Evolutionary conservation across 2,329 filamentous ascomycete genomes (phyloP), one percentile per base, ranked within the genome.

Genomic region (Arthrobotrys iridis): DNA sequence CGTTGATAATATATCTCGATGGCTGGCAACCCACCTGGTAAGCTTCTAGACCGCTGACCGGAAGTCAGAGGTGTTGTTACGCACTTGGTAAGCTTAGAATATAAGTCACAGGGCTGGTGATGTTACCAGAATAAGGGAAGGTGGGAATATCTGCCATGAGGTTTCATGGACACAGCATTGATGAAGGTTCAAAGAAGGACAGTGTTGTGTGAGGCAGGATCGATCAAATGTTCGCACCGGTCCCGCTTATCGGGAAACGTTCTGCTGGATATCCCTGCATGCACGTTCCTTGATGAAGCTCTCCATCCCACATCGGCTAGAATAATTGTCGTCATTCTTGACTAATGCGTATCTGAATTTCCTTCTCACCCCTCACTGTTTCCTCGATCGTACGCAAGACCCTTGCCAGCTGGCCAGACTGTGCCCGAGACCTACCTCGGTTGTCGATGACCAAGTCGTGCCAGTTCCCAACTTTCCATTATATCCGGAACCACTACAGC

Each of bases 281-380:
- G 64, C 64, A 68, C 43, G 50, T 67, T 67, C 35, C 64, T 26
- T 50, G 59, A 45, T 35, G 59, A 63, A 63, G 59, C 40, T 24
- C 33, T 46, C 48, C 55, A 70, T 60, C 55, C 35, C 65, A 70
- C 55, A 60, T 70, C 45, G 65, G 33, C 24, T 60, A 45, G 57
- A 64, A 70, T 70, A 70, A 43, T 70, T 70, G 65, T 70, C 65
- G 65, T 70, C 65, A 70, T 70, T 70, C 65, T 70, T 70, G 65
- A 60, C 55, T 70, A 60, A 70, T 70, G 63, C 24, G 33, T 35
- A 43, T 50, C 26, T 45, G 35, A 59, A 59, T 41, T 41, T 43
- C 55, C 24, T 59, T 57, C n/a, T 62, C 55, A 70, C 65, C 65
- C 55, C 55, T 62, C 55, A 55, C 57, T 40, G 22, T n/a, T 57